Percentiles rank a stretch among this genome's conserved stretches.
Evolutionary conservation across 805 yeast species (phyloP).

Genomic region (Yarrowia sp.): DNA sequence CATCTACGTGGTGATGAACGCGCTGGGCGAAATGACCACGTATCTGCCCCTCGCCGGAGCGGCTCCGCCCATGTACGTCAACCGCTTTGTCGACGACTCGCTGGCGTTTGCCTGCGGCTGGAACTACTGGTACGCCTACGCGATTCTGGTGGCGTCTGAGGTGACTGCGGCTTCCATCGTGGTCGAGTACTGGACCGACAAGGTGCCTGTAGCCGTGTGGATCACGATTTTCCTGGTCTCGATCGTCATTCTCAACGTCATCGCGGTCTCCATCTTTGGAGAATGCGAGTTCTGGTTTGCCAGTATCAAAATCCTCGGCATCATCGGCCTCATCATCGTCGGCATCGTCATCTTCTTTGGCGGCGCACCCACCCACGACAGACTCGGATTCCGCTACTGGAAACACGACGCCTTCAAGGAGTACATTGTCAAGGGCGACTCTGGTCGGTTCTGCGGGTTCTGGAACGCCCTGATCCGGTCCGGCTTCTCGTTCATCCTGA

Average conservation of each 20-base stretch:
- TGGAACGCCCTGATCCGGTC: conserved; percentile 70
- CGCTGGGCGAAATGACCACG: conserved; percentile 64
- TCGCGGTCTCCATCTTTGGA: conserved; percentile 60
- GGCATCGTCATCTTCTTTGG: conserved; percentile 61
- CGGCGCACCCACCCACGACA: conserved; percentile 59
- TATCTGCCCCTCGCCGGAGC: conserved; percentile 66
- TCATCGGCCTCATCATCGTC: conserved; percentile 70
- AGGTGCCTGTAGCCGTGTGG: conserved; percentile 61
- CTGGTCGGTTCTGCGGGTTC: conserved; percentile 69
- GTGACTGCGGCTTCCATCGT: conserved; percentile 56
- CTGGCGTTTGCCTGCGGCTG: conserved; percentile 65
- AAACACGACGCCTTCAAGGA: conserved; percentile 56
- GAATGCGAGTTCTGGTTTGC: conserved; percentile 71
- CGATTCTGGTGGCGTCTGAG: conserved; percentile 56
- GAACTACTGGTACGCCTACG: conserved; percentile 59
- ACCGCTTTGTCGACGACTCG: conserved; percentile 66
- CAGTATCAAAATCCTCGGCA: conserved; percentile 64
- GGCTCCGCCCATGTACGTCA: conserved; percentile 65
- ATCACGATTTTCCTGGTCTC: conserved; percentile 59
- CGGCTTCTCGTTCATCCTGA: conserved; percentile 79
- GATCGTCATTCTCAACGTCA: conserved; percentile 54
- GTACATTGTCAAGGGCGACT: conserved; percentile 58
- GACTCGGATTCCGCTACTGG: conserved; percentile 66
- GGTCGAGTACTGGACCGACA: conserved; percentile 56
- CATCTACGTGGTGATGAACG: conserved; percentile 69